phyloP scores from a whole-genome alignment of 495 filamentous ascomycete species.

The Xylaria longipes region DNA sequence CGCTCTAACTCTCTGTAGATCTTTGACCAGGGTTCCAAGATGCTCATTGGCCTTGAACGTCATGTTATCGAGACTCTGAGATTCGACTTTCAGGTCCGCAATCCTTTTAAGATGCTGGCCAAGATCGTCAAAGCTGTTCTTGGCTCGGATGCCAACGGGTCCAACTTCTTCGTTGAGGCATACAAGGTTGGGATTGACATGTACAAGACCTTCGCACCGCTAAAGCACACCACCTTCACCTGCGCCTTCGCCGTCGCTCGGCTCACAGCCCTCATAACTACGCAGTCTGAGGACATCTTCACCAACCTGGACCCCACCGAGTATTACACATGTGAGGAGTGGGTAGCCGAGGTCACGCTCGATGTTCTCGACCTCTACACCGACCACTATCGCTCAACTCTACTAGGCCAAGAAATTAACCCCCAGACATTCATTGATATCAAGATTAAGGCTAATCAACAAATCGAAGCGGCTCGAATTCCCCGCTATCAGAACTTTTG shows the following conservation, averaged over 20 bases:
- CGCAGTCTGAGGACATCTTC: slow-evolving; percentile 54
- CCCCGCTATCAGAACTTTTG: slow-evolving; percentile 51
- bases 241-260: slow-evolving; percentile 85
- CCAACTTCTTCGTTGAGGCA: slow-evolving; percentile 64
- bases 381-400: slow-evolving; percentile 74
- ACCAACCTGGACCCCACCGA: slow-evolving; percentile 38
- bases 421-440: slow-evolving; percentile 79
- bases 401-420: slow-evolving; percentile 72
- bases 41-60: slow-evolving; percentile 86
- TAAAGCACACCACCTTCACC: slow-evolving; percentile 82
- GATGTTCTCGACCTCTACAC: slow-evolving; percentile 87
- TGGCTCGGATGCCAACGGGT: slow-evolving; percentile 35
- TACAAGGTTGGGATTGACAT: slow-evolving; percentile 86
- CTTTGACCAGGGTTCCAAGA: slow-evolving; percentile 77
- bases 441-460: slow-evolving; percentile 84
- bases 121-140: slow-evolving; percentile 71
- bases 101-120: slow-evolving; percentile 81
- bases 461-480: slow-evolving; percentile 54
- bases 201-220: slow-evolving; percentile 88
- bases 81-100: slow-evolving; percentile 92
- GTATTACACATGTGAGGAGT: slow-evolving; percentile 68
- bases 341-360: slow-evolving; percentile 84
- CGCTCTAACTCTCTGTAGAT: slow-evolving; percentile 55
- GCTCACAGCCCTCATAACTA: slow-evolving; percentile 72
- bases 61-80: slow-evolving; percentile 91